Evolutionary conservation across 208 protist species (phyloP), one percentile per base, ranked within the genome.

Genomic region (Leishmania major): DNA sequence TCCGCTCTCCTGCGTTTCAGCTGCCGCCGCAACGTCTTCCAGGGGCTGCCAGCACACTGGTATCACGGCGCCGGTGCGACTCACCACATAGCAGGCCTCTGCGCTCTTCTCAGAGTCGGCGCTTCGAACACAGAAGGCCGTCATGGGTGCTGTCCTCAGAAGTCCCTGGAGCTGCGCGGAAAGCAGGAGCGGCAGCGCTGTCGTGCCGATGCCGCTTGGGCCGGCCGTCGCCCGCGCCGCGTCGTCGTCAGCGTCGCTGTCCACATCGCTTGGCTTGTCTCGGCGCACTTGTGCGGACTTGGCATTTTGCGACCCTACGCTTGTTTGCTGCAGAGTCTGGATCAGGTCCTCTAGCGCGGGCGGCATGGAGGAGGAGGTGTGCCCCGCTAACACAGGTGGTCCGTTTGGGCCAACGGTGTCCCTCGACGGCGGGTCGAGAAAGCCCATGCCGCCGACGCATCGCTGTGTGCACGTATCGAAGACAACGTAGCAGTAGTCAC

Each of bases 361-460:
- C 11, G 77, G 62, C 77, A 73, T 80, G 62, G 28, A 13, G 43
- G 77, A 35, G 5, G 62, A 71, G 15, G 25, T 49, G 0, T 55
- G 37, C 31, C 11, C 25, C 51, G 19, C 37, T 22, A 8, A 11
- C 31, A 11, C 69, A 40, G 5, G 43, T 13, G 3, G 28, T 11
- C 13, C 49, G 35, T 19, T 8, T 31, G 75, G 22, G 37, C 31
- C 37, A 31, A 49, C 1, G 28, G 66, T 10, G 8, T 67, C 40
- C 37, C 35, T 75, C 74, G 72, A 31, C 43, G 37, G 37, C 10
- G 77, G 60, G 31, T 64, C 17, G 13, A 86, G 64, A 19, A 73
- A 77, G 0, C 78, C 83, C 17, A 86, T 45, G 13, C 78, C 83
- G 37, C 78, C 75, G 17, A 86, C 83, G 37, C 83, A 86, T 43